phyloP scores from a whole-genome alignment of 345 rosid species.

The Draba incana region DNA sequence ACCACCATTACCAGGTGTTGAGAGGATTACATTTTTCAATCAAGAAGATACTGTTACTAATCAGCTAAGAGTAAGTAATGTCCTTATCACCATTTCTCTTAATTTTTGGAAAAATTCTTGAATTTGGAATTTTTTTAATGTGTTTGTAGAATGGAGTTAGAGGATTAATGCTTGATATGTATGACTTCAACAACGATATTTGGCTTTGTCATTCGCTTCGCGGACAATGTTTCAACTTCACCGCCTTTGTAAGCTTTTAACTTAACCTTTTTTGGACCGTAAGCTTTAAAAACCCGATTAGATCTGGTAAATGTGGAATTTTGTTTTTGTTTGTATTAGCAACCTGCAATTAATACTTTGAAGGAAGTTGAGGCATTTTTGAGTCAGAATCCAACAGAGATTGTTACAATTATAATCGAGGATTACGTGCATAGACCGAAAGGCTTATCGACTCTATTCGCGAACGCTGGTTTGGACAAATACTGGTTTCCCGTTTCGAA shows the following conservation, averaged over 20 bases:
- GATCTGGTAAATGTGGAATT: conserved; percentile 16
- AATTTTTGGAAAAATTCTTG: background rate
- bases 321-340: conserved; percentile 45
- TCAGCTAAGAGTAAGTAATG: conserved; percentile 64
- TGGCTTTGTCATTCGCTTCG: conserved; percentile 98
- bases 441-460: conserved; percentile 71
- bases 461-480: conserved; percentile 79
- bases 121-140: conserved; percentile 15
- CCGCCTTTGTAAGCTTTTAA: conserved; percentile 74
- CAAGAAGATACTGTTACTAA: conserved; percentile 93
- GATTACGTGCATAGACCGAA: conserved; percentile 93
- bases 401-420: conserved; percentile 87
- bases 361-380: conserved; percentile 90
- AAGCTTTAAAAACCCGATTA: background rate
- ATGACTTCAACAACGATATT: conserved; percentile 77
- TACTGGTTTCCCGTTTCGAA: conserved; percentile 85
- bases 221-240: conserved; percentile 96
- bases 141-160: conserved; percentile 84
- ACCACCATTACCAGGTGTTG: conserved; percentile 76
- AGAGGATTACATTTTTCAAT: conserved; percentile 86
- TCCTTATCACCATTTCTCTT: conserved; percentile 7
- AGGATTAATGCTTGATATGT: conserved; percentile 98
- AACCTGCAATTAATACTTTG: conserved; percentile 88
- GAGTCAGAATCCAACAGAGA: conserved; percentile 76
- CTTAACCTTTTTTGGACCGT: background rate